Evolutionary conservation across 164 flowering plant species (phyloP), one percentile per base, ranked within the genome.

Genomic region (Vitis cinerea): DNA sequence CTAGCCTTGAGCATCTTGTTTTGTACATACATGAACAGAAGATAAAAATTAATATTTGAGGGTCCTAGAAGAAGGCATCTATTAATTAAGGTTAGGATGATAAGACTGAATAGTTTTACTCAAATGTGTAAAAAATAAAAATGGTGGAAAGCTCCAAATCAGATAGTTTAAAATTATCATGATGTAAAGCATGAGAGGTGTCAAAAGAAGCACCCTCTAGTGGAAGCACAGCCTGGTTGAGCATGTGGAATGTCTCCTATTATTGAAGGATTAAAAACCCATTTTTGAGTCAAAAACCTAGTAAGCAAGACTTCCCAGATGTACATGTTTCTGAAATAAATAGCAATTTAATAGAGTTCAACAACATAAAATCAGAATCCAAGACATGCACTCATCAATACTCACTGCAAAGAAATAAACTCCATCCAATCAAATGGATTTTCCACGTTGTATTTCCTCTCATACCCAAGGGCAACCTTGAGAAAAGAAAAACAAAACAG

Each of bases 351-450:
- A 23, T 27, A 51, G 16, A 15, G 49, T 23, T 23, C 27, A 23
- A 23, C 52, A 29, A 37, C 51, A 30, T 7, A 17, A 62, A n/a
- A 60, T 11, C 7, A 44, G 37, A 60, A 37, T 0, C 4, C 2
- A 15, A 50, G 13, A 19, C 13, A 63, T 2, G 47, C 13, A 12
- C 2, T 30, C 31, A 65, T 47, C 27, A 69, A 72, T 61, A 87
- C 92, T 87, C 69, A 88, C 97, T 88, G 92, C 75, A 92, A 79
- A 1, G 93, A 88, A 62, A 92, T 92, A 59, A 90, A 85, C 71
- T 92, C 97, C 97, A 92, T 92, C 97, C 97, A 92, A 53, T 90
- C 97, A 81, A 92, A 92, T 11, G 97, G 97, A 71, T 92, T 92
- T 71, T 84, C 87, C 23, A 77, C 87, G 44, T 86, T 82, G 73